phyloP scores from a whole-genome alignment of 441 rosid species.

The Geranium incanum region DNA sequence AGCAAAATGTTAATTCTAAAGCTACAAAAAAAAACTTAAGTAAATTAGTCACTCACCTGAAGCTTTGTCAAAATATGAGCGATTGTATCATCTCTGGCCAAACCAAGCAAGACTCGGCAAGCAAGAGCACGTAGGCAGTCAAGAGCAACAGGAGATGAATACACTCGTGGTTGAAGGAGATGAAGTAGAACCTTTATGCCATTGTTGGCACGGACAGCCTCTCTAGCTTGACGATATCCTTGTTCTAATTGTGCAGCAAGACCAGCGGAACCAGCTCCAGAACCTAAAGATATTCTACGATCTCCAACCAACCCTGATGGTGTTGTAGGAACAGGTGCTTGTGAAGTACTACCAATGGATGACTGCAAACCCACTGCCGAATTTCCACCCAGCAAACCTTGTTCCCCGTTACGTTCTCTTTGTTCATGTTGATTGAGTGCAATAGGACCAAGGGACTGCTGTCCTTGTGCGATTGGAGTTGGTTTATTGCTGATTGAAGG shows the following conservation, averaged over 20 bases:
- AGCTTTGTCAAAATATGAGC: slow-evolving; percentile 96
- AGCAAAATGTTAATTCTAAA: not conserved
- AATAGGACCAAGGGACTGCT: slow-evolving; percentile 30
- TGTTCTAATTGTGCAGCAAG: slow-evolving; percentile 98
- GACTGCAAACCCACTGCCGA: slow-evolving; percentile 36
- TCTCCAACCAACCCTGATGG: slow-evolving; percentile 96
- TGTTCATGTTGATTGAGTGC: slow-evolving; percentile 39
- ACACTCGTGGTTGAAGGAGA: slow-evolving; percentile 87
- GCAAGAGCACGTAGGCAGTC: slow-evolving; percentile 95
- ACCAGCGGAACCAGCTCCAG: slow-evolving; percentile 94
- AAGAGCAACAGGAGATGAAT: slow-evolving; percentile 80
- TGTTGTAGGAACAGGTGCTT: slow-evolving; percentile 51
- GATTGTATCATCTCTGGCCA: slow-evolving; percentile 94
- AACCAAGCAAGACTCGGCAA: slow-evolving; percentile 94
- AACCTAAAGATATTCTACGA: slow-evolving; percentile 88
- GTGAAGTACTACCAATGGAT: slow-evolving; percentile 36
- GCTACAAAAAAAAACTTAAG: not conserved
- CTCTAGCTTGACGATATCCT: slow-evolving; percentile 95
- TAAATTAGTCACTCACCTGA: slow-evolving; percentile 46
- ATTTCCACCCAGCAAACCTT: slow-evolving; percentile 37
- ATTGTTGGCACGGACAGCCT: slow-evolving; percentile 88
- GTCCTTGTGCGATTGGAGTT: slow-evolving; percentile 53
- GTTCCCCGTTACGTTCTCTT: slow-evolving; percentile 56
- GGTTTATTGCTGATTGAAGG: slow-evolving; percentile 95
- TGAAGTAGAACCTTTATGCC: slow-evolving; percentile 96